These are phyloP conservation scores for Alternaria novae-zelandiae DNA, from an alignment of 2,329 filamentous ascomycete genomes.

Conservation along the genomic window DNA sequence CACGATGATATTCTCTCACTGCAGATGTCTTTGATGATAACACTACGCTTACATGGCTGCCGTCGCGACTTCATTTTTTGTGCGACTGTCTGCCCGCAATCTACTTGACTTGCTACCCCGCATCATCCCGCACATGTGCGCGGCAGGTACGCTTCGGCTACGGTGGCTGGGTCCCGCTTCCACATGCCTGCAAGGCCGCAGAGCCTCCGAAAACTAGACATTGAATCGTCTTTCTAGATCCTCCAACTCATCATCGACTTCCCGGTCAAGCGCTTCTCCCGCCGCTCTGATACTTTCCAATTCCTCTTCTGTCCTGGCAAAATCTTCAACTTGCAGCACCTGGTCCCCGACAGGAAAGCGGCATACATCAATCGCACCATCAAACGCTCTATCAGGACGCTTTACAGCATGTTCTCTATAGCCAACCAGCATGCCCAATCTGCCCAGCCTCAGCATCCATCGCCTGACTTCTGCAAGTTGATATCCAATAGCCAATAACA, in stretches of 20 bases:
- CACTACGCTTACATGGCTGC: background rate
- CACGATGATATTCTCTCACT: background rate
- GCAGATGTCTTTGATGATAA: background rate
- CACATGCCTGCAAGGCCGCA: background rate
- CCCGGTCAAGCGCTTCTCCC: background rate
- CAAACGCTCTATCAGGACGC: background rate
- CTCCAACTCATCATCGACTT: background rate
- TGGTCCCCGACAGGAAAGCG: background rate
- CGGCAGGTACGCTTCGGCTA: slow-evolving; percentile 11
- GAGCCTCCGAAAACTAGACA: background rate
- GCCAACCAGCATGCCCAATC: background rate
- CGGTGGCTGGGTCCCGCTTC: background rate
- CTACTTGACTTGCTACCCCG: slow-evolving; percentile 16
- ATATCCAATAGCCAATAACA: slow-evolving; percentile 10
- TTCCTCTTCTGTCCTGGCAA: background rate
- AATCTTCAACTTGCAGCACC: background rate
- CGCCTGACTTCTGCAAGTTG: background rate
- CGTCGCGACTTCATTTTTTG: background rate
- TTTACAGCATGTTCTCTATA: background rate
- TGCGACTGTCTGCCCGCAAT: background rate
- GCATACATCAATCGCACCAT: background rate
- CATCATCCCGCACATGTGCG: slow-evolving; percentile 4
- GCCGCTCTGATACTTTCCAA: background rate
- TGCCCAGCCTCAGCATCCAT: slow-evolving; percentile 3
- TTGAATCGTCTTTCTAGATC: background rate